Percentiles rank a stretch among this genome's conserved stretches.
These are phyloP conservation scores for Penicillium tannophilum DNA, from an alignment of 495 filamentous ascomycete genomes.

Conservation along the genomic window DNA sequence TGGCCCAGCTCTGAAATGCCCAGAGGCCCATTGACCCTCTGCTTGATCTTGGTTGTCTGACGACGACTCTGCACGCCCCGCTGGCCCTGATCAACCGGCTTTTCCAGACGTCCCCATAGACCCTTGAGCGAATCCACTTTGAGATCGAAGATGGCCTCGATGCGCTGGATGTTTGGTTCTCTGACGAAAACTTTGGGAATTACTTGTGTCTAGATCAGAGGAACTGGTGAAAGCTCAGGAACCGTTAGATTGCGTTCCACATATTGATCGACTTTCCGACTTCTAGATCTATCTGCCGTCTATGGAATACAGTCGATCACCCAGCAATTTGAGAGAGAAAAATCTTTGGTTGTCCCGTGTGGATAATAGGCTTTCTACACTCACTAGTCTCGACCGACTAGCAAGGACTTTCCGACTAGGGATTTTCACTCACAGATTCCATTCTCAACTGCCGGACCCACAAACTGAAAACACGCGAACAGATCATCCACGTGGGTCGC, in stretches of 20 bases:
- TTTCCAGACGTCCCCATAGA: background rate
- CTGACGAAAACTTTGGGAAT: slow-evolving; percentile 15
- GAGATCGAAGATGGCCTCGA: background rate
- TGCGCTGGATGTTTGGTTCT: slow-evolving; percentile 4
- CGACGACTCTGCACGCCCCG: slow-evolving; percentile 22
- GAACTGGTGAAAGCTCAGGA: background rate
- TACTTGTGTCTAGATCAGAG: background rate
- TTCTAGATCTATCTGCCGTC: slow-evolving; percentile 9
- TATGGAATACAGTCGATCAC: background rate
- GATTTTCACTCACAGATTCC: background rate
- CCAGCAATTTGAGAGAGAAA: background rate
- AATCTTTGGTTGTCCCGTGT: background rate
- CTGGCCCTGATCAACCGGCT: slow-evolving; percentile 17
- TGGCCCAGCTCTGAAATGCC: background rate
- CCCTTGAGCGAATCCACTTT: slow-evolving; percentile 3
- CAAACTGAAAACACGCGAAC: background rate
- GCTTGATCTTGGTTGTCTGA: slow-evolving; percentile 22
- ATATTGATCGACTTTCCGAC: slow-evolving; percentile 4
- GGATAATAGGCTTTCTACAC: background rate
- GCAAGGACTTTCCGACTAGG: background rate
- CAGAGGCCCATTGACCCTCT: background rate
- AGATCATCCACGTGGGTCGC: background rate
- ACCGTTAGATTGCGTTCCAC: background rate
- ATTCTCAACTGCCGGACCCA: background rate
- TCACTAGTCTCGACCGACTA: background rate